These are phyloP conservation scores for Tolypocladium amazonense DNA, from an alignment of 2,329 filamentous ascomycete genomes.

Conservation along the genomic window DNA sequence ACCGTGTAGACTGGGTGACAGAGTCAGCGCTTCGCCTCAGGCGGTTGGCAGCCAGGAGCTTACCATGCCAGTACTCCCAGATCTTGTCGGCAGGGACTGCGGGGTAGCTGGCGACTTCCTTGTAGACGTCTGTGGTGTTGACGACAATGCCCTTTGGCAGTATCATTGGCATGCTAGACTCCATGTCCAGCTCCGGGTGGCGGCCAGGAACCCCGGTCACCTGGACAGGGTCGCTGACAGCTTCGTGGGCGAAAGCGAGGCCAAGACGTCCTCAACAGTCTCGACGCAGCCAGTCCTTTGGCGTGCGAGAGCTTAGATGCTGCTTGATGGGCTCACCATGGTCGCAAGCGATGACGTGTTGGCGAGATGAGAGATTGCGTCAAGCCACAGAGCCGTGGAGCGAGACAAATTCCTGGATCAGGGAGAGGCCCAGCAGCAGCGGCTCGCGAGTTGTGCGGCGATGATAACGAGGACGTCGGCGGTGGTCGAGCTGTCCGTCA, in stretches of 20 bases:
- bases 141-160: conserved; percentile 47
- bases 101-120: conserved; percentile 40
- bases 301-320: conserved; percentile 10
- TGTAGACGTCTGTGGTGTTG: conserved; percentile 41
- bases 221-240: neutral
- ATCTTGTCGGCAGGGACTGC: conserved; percentile 42
- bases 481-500: neutral
- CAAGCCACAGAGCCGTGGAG: neutral
- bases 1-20: conserved; percentile 43
- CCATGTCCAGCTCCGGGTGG: conserved; percentile 14
- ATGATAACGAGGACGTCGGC: neutral
- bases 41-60: conserved; percentile 3
- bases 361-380: neutral
- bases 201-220: neutral
- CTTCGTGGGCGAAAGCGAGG: neutral
- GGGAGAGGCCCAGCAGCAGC: neutral
- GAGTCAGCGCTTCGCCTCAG: neutral
- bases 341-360: conserved; percentile 3
- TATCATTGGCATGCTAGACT: conserved; percentile 29
- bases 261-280: neutral
- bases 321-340: conserved; percentile 11
- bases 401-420: neutral
- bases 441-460: too few relatives aligned
- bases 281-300: conserved; percentile 3
- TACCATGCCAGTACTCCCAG: conserved; percentile 48